phyloP scores from a whole-genome alignment of 1,284 basidiomycete species.

The Ustanciosporium gigantosporum region DNA sequence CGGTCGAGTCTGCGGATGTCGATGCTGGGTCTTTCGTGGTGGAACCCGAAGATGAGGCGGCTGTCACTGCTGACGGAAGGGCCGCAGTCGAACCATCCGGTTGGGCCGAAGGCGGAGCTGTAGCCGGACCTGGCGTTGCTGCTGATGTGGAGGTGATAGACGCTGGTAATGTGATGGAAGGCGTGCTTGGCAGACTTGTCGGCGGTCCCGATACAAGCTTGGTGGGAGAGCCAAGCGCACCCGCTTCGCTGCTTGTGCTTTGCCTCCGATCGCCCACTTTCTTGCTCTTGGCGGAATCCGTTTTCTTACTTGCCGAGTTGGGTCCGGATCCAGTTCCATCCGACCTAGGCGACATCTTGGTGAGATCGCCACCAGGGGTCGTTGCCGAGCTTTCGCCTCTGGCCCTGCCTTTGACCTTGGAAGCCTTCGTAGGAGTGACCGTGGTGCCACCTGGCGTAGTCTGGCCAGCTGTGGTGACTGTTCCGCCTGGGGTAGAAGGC shows the following conservation, averaged over 20 bases:
- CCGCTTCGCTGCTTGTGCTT: slow-evolving; percentile 1
- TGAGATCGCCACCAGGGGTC: slow-evolving; percentile 6
- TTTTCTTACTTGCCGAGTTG: slow-evolving; percentile 15
- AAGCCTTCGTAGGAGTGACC: slow-evolving; percentile 26
- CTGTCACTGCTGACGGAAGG: neutral
- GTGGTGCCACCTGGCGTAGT: slow-evolving; percentile 14
- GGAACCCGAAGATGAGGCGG: neutral
- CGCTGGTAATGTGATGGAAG: slow-evolving; percentile 13
- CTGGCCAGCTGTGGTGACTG: slow-evolving; percentile 4
- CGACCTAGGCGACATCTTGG: slow-evolving; percentile 10
- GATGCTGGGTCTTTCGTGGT: neutral
- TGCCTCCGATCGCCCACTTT: slow-evolving; percentile 10
- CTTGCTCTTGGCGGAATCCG: slow-evolving; percentile 2
- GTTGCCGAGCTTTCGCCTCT: slow-evolving; percentile 20
- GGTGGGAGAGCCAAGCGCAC: slow-evolving; percentile 6
- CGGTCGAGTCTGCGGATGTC: neutral
- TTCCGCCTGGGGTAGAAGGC: slow-evolving; percentile 17
- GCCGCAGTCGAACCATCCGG: neutral
- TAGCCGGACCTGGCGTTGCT: neutral
- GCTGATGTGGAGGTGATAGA: neutral
- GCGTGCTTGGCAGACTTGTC: slow-evolving; percentile 9
- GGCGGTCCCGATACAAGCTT: slow-evolving; percentile 9
- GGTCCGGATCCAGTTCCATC: slow-evolving; percentile 5
- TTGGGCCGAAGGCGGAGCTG: neutral
- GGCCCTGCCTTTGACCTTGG: slow-evolving; percentile 19